These are phyloP conservation scores for Nitzschia sp. DNA, from an alignment of 108 stramenopile genomes.

Conservation along the genomic window DNA sequence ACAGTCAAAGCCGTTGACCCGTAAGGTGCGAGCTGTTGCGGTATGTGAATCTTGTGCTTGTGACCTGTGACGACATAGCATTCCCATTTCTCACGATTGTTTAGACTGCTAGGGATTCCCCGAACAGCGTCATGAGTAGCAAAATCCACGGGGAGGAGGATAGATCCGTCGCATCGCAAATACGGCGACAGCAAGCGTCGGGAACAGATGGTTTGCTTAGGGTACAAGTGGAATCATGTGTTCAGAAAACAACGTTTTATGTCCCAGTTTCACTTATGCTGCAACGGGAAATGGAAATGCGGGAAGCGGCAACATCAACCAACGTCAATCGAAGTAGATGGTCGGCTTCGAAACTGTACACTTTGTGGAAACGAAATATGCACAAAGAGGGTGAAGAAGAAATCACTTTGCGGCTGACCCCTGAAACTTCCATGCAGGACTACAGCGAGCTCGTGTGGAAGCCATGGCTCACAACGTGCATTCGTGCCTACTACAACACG, in stretches of 20 bases:
- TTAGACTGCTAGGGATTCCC: neutral
- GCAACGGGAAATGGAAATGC: constrained; percentile 44
- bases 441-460: constrained; percentile 39
- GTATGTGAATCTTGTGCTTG: too few relatives aligned
- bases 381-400: constrained; percentile 6
- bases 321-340: constrained; percentile 25
- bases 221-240: constrained; percentile 26
- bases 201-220: constrained; percentile 16
- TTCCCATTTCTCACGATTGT: neutral
- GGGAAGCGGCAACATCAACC: constrained; percentile 23
- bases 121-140: constrained; percentile 2
- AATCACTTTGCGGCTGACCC: constrained; percentile 27
- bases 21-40: too few relatives aligned
- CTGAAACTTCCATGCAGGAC: constrained; percentile 29
- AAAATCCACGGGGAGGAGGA: neutral
- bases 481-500: constrained; percentile 35
- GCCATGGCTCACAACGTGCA: constrained; percentile 40
- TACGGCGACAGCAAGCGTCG: constrained; percentile 1
- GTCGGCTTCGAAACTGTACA: constrained; percentile 33
- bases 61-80: too few relatives aligned
- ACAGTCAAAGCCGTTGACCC: too few relatives aligned
- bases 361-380: constrained; percentile 24
- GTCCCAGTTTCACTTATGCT: constrained; percentile 35
- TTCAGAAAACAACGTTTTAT: constrained; percentile 23
- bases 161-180: neutral